A percentile compares a stretch with the other conserved stretches of the same genome.
Conservation (phyloP, 2,329 filamentous ascomycete genomes). For the Scedosporium aurantiacum region DNA sequence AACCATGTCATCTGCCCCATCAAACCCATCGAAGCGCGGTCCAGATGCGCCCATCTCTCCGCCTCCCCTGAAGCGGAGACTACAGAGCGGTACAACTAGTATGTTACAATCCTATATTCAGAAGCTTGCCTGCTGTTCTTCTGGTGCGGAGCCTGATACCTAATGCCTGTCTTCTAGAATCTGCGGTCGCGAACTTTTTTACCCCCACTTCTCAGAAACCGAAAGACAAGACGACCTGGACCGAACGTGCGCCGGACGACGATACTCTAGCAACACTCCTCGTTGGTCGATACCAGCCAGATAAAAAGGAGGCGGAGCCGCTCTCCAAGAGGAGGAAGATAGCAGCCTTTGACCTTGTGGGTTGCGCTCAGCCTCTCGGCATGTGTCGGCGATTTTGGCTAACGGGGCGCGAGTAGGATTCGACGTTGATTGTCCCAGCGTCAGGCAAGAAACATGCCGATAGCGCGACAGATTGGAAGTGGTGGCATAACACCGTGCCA, state of each 20-base stretch:
- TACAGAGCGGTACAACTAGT: constrained; percentile 42
- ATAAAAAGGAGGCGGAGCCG: constrained; percentile 19
- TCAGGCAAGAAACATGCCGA: constrained; percentile 71
- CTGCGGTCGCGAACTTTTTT: constrained; percentile 73
- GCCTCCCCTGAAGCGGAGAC: constrained; percentile 40
- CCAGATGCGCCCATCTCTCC: constrained; percentile 20
- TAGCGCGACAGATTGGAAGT: constrained; percentile 76
- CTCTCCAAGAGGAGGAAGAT: constrained; percentile 41
- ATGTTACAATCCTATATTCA: constrained; percentile 10
- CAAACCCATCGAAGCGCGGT: not conserved
- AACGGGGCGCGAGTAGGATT: constrained; percentile 43
- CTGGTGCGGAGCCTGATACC: constrained; percentile 9
- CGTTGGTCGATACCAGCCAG: constrained; percentile 57
- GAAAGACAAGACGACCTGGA: constrained; percentile 64
- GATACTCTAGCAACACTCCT: constrained; percentile 50
- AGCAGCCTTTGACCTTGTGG: constrained; percentile 59
- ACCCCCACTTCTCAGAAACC: constrained; percentile 76
- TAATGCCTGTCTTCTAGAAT: constrained; percentile 32
- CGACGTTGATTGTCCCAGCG: constrained; percentile 68
- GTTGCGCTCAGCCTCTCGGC: constrained; percentile 7
- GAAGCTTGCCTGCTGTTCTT: not conserved
- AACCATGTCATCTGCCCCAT: constrained; percentile 1
- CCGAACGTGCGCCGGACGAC: constrained; percentile 45
- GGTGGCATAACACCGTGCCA: constrained; percentile 74
- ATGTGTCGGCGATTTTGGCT: not conserved